These are phyloP conservation scores for Tolypocladium ophioglossoides DNA, from an alignment of 2,329 filamentous ascomycete species.

Conservation along the genomic window DNA sequence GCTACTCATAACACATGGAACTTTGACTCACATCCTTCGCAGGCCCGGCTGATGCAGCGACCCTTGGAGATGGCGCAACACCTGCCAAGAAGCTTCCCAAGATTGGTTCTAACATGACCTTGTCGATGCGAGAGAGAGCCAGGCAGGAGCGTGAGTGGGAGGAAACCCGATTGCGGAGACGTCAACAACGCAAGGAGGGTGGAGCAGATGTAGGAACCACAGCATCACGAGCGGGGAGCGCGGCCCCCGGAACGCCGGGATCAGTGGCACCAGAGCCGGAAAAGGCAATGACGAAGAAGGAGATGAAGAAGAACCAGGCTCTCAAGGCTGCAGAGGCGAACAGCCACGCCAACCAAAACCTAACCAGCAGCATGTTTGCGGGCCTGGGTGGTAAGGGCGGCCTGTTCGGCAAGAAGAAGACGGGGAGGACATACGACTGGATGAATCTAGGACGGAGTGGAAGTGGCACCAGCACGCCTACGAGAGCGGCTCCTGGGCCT, in stretches of 20 bases:
- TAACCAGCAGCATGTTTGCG: conserved; percentile 65
- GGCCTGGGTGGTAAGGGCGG: conserved; percentile 52
- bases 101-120: conserved; percentile 39
- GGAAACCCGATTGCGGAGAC: conserved; percentile 58
- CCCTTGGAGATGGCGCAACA: conserved; percentile 27
- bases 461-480: conserved; percentile 43
- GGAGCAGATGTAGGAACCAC: conserved; percentile 38
- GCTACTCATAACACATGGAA: background rate
- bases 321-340: conserved; percentile 69
- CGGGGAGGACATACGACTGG: conserved; percentile 62
- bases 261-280: conserved; percentile 51
- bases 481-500: conserved; percentile 21
- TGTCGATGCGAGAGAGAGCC: conserved; percentile 50
- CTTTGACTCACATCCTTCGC: conserved; percentile 7
- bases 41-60: conserved; percentile 29
- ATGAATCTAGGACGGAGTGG: conserved; percentile 47
- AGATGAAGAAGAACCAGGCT: conserved; percentile 63
- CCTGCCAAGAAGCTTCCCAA: conserved; percentile 32
- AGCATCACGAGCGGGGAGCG: conserved; percentile 42
- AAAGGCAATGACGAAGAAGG: conserved; percentile 78
- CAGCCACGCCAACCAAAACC: conserved; percentile 72
- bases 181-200: conserved; percentile 51
- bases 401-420: conserved; percentile 48
- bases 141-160: conserved; percentile 61
- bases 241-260: conserved; percentile 50